Evolutionary conservation across 106 monocot genomes (phyloP), one percentile per base, ranked within the genome.

Genomic region (Apostasia ramifera): DNA sequence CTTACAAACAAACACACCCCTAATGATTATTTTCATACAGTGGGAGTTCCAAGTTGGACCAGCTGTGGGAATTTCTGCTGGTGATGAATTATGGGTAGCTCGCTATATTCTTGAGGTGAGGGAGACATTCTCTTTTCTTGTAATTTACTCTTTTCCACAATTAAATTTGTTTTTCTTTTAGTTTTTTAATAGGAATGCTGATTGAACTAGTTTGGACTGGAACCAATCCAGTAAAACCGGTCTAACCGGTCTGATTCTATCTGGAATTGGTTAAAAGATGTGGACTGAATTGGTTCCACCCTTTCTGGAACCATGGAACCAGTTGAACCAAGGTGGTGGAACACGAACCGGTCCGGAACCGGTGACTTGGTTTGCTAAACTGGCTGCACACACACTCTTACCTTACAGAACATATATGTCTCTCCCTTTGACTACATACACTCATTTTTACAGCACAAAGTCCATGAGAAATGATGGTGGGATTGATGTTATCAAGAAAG

Each of bases 21-120:
- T n/a, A 26, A 26, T 26, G 26, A 26, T 26, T 7, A 2, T 59
- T 12, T 53, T 47, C 26, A 5, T 51, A 44, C 39, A 59, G 83
- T 86, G 86, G 90, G 90, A 91, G 62, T 86, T 83, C 69, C 90
- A 91, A 86, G 90, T 91, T 61, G 90, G 90, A 10, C 90, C 90
- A 9, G 70, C 64, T 38, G 76, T 81, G 49, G 90, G 83, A 9
- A 86, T 91, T 47, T 79, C 81, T 11, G 71, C 86, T 12, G 81
- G 81, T 61, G 83, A 86, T 79, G 49, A 86, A 41, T 10, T 91
- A 2, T 91, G 86, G 90, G 74, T 79, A 15, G 80, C 90, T 51
- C 83, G 90, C 6, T 91, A 91, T 68, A 81, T 84, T 44, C 83
- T 91, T 42, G 86, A 86, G 86, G 90, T 86, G 57, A 57, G 40